Percentiles rank a stretch among this genome's conserved stretches.
Evolutionary conservation across 108 stramenopile species (phyloP).

Genomic region (Seminavis robusta): DNA sequence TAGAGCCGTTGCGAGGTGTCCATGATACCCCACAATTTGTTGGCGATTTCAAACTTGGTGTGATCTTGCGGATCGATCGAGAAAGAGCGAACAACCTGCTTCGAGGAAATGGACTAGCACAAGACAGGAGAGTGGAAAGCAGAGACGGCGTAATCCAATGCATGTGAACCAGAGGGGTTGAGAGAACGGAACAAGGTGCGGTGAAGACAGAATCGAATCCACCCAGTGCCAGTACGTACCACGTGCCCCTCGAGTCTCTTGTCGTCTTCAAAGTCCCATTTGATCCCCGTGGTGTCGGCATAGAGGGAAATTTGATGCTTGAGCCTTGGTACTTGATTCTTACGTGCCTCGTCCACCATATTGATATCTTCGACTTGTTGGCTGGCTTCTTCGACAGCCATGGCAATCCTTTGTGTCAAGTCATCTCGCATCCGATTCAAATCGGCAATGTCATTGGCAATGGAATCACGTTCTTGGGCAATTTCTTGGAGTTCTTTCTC

Average conservation of each 20-base stretch:
- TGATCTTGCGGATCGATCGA: conserved; percentile 6
- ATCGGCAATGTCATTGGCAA: no score
- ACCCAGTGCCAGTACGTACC: conserved; percentile 2
- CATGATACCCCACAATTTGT: not conserved
- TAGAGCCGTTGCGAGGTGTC: no score
- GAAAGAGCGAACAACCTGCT: not conserved
- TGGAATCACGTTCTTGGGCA: no score
- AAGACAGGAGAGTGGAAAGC: no score
- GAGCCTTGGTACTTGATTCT: conserved; percentile 11
- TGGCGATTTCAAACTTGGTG: conserved; percentile 1
- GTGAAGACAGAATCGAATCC: no score
- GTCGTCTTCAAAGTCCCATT: conserved; percentile 17
- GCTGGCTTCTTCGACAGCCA: no score
- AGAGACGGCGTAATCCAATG: no score
- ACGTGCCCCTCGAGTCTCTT: not conserved
- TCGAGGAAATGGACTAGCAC: not conserved
- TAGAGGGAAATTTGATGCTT: conserved; percentile 18
- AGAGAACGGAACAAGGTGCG: no score
- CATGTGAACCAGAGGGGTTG: no score
- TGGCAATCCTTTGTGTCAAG: no score
- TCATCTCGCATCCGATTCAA: no score
- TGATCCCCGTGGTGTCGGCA: conserved; percentile 11
- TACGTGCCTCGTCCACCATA: not conserved
- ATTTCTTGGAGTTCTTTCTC: no score
- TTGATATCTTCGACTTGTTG: conserved; percentile 11